Percentiles rank a stretch among this genome's conserved stretches.
phyloP scores from a whole-genome alignment of 1,139 yeast species.

The Geotrichum reessii region DNA sequence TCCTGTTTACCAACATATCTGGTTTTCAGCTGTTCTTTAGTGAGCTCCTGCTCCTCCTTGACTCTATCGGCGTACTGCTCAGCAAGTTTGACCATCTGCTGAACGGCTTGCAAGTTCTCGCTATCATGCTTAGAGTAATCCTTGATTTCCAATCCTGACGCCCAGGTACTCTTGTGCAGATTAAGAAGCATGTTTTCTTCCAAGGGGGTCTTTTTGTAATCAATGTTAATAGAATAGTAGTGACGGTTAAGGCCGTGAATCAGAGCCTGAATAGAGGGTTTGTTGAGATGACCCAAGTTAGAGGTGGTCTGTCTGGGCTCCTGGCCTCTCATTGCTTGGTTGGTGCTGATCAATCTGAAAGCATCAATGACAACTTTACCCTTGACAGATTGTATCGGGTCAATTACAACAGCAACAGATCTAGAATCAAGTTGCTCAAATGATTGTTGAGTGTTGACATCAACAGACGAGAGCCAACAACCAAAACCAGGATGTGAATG shows the following conservation, averaged over 20 bases:
- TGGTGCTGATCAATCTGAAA: slow-evolving; percentile 85
- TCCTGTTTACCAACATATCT: slow-evolving; percentile 98
- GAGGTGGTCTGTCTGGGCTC: slow-evolving; percentile 98
- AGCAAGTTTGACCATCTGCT: slow-evolving; percentile 83
- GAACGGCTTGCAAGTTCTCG: slow-evolving; percentile 65
- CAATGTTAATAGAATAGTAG: slow-evolving; percentile 91
- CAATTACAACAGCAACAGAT: slow-evolving; percentile 96
- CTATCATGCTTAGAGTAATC: slow-evolving; percentile 78
- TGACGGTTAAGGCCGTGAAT: slow-evolving; percentile 97
- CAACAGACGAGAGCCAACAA: slow-evolving; percentile 90
- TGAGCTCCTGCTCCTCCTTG: slow-evolving; percentile 83
- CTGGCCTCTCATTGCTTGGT: slow-evolving; percentile 88
- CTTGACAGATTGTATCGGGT: slow-evolving; percentile 95
- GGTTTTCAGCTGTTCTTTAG: slow-evolving; percentile 85
- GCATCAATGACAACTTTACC: slow-evolving; percentile 99
- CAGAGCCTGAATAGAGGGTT: slow-evolving; percentile 96
- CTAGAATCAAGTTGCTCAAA: slow-evolving; percentile 92
- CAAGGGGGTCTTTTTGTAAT: slow-evolving; percentile 84
- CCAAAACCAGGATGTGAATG: slow-evolving; percentile 99
- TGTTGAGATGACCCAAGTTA: slow-evolving; percentile 89
- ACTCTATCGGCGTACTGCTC: slow-evolving; percentile 86
- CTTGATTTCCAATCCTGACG: slow-evolving; percentile 74
- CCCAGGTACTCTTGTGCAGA: slow-evolving; percentile 95
- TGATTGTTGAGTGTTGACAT: slow-evolving; percentile 88
- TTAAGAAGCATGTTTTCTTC: slow-evolving; percentile 94